Evolutionary conservation across 2,329 filamentous ascomycete genomes (phyloP), one percentile per base, ranked within the genome.

Genomic region (Canariomyces notabilis): DNA sequence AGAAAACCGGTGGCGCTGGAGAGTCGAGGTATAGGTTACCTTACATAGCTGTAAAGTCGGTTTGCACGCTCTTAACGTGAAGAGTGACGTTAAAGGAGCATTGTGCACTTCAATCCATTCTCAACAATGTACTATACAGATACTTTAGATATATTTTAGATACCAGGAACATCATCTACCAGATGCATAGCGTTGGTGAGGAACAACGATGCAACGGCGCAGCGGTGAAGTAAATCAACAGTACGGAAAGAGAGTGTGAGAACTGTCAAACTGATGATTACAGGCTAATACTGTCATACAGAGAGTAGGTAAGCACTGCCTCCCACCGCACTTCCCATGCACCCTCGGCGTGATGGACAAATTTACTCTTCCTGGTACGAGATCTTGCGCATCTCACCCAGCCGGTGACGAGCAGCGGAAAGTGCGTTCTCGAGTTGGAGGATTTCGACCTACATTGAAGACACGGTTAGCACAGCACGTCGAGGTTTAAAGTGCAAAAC

Each of bases 381-480:
- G 52, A 95, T 88, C 80, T 96, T 96, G 64, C 93, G 82, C 93
- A 98, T 97, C 76, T 98, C 93, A 53, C 93, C 91, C 54, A 98
- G 72, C 44, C 89, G 77, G 62, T 85, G 82, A 57, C 91, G 77
- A 34, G 93, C 93, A 23, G 86, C 74, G 7, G 83, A 76, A 32
- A 98, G 77, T 21, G 80, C 72, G 61, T 97, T 98, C 70, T 97
- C 90, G 55, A 98, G 77, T 68, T 97, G 89, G 45, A 97, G 75
- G 57, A 98, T 98, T 69, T 98, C 90, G 63, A 98, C 93, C 89
- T 95, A 61, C 22, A 20, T 36, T 53, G 57, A 37, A 32, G 40
- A 47, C 33, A n/a, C 7, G 20, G 50, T 61, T 54, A 61, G 57
- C 36, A 22, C 45, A 37, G 35, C 46, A 43, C 7, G 39, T 26